Base-by-base conservation (phyloP, 345 rosid species). In the Eucalyptus regnans region DNA sequence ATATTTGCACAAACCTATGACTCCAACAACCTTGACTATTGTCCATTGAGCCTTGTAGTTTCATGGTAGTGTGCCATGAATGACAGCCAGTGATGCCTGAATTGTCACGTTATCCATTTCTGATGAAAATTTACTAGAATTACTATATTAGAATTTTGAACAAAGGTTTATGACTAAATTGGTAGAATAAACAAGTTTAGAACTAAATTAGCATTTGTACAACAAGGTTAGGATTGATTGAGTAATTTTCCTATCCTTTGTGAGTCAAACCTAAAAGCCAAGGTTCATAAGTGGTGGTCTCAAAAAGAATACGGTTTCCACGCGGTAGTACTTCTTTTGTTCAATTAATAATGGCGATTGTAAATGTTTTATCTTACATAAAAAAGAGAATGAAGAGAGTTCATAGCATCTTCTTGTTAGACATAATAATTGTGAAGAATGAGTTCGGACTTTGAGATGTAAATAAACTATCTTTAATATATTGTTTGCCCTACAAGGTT, bases 31-130 rank as follows among this genome's bases (percentile, higher is more conserved):
- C 62, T 56, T 23, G 6, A 56, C 29, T 56, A 56, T 23, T 56
- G 62, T 56, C 62, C 29, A 23, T 56, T 56, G 62, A 56, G 29
- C 62, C 27, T 22, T 23, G 29, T 56, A 23, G 27, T 56, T 56
- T 56, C 29, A 56, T 56, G 29, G 27, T 1, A 23, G 62, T 23
- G 62, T 56, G 29, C 0, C 62, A 56, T 22, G 27, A 23, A 23
- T 22, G 12, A 56, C 0, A 6, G 6, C 29, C 1, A 9, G 0
- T 56, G 62, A 56, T 56, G 62, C 23, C 6, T 23, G 6, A 23
- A 56, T 56, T 2, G 62, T 23, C 62, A 23, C 3, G 1, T 23
- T 60, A 27, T 18, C 58, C 25, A 52, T 52, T 52, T 1, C 22
- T 7, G 0, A 52, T 52, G 58, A 52, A 52, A 52, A 52, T 52